Conservation (phyloP, 495 filamentous ascomycete genomes). For the Penicillium alfredii region DNA sequence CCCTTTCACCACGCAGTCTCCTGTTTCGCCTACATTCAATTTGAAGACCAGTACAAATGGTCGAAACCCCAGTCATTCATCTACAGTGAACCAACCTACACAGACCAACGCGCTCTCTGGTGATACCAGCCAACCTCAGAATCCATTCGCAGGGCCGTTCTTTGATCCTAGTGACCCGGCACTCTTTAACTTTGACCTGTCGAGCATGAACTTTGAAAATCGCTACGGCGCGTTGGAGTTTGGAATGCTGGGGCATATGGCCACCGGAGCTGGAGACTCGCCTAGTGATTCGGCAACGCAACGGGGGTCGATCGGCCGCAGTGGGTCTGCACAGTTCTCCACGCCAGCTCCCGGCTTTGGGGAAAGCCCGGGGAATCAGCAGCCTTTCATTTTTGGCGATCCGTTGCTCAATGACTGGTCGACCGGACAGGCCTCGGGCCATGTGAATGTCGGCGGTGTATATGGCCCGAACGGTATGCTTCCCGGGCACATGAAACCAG, state of each 20-base stretch:
- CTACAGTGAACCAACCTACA: conserved; percentile 29
- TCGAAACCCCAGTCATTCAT: conserved; percentile 35
- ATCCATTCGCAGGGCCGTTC: conserved; percentile 51
- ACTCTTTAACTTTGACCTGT: conserved; percentile 87
- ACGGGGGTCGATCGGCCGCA: conserved; percentile 43
- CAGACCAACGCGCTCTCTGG: conserved; percentile 30
- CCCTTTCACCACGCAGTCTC: conserved; percentile 60
- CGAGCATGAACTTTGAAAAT: conserved; percentile 91
- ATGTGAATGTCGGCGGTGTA: conserved; percentile 38
- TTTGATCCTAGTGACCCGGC: conserved; percentile 90
- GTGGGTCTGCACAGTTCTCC: conserved; percentile 43
- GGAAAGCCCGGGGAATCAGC: conserved; percentile 41
- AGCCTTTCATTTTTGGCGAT: conserved; percentile 45
- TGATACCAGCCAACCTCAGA: conserved; percentile 30
- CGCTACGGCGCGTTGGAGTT: conserved; percentile 93
- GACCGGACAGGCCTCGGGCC: conserved; percentile 32
- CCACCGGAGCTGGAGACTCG: conserved; percentile 74
- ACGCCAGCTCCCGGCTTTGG: conserved; percentile 36
- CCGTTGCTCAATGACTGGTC: conserved; percentile 44
- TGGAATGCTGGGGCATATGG: conserved; percentile 90
- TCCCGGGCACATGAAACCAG: conserved; percentile 41
- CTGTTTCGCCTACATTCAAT: conserved; percentile 63
- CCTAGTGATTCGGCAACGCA: conserved; percentile 57
- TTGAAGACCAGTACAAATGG: conserved; percentile 34
- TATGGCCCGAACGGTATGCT: conserved; percentile 40